phyloP scores from a whole-genome alignment of 805 yeast species.

The Grigorovia jiainica region DNA sequence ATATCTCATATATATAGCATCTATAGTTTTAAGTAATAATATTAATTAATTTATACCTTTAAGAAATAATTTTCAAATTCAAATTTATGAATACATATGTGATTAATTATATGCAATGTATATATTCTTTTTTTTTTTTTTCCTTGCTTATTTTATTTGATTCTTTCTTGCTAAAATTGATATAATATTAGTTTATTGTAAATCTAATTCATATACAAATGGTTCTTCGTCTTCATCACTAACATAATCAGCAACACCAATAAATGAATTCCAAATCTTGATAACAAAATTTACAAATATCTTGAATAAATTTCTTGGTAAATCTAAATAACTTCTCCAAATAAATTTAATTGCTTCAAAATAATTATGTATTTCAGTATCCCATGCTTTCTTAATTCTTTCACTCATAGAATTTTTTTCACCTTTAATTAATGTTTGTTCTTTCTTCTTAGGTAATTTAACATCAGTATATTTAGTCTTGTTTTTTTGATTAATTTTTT shows the following conservation, averaged over 20 bases:
- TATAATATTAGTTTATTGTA: constrained; percentile 7
- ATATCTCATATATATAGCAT: too few species aligned
- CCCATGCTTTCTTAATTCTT: constrained; percentile 36
- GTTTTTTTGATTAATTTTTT: not conserved
- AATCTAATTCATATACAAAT: constrained; percentile 13
- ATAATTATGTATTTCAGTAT: constrained; percentile 43
- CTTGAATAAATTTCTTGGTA: constrained; percentile 57
- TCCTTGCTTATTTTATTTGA: not conserved
- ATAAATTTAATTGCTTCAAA: constrained; percentile 57
- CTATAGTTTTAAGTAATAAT: too few species aligned
- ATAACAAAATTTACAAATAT: constrained; percentile 39
- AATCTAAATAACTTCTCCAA: constrained; percentile 50
- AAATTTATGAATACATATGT: too few species aligned
- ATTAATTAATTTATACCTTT: too few species aligned
- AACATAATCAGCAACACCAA: constrained; percentile 42
- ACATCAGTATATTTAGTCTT: constrained; percentile 17
- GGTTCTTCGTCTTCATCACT: constrained; percentile 19
- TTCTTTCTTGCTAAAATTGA: not conserved
- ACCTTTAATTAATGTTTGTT: not conserved
- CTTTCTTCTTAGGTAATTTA: constrained; percentile 17
- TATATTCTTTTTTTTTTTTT: not conserved
- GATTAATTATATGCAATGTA: too few species aligned
- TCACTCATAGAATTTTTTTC: constrained; percentile 4
- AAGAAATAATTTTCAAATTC: too few species aligned
- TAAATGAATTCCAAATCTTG: constrained; percentile 62